Evolutionary conservation across 2,329 filamentous ascomycete genomes (phyloP).

Genomic region (Thermothelomyces thermophilus): DNA sequence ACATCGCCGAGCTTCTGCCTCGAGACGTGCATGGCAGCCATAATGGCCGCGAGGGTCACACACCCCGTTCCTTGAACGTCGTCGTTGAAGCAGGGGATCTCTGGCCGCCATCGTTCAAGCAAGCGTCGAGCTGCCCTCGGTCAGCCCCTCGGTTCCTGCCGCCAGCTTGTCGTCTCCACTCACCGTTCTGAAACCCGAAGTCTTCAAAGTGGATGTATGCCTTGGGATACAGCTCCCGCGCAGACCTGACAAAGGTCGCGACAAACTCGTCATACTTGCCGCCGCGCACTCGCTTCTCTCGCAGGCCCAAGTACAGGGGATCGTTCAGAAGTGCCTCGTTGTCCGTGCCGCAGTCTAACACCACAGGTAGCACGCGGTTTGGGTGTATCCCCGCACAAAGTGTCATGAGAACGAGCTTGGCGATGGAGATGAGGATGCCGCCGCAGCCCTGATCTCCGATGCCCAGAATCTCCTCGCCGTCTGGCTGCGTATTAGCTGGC

Average conservation of each 20-base stretch:
- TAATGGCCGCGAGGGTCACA: constrained; percentile 76
- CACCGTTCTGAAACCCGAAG: constrained; percentile 69
- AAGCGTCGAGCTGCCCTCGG: constrained; percentile 54
- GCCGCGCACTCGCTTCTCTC: constrained; percentile 59
- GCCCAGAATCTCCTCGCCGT: constrained; percentile 68
- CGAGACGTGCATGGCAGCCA: constrained; percentile 66
- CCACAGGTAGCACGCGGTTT: constrained; percentile 68
- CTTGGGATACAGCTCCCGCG: constrained; percentile 63
- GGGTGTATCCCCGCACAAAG: constrained; percentile 84
- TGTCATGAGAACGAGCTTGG: constrained; percentile 76
- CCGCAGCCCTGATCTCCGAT: constrained; percentile 87
- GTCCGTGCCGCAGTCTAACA: constrained; percentile 80
- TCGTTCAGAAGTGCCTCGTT: constrained; percentile 70
- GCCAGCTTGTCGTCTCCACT: background rate
- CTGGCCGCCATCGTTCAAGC: constrained; percentile 64
- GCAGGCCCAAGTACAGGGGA: constrained; percentile 71
- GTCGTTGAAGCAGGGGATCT: constrained; percentile 83
- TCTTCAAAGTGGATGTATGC: constrained; percentile 90
- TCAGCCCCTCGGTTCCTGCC: background rate
- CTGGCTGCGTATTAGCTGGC: constrained; percentile 24
- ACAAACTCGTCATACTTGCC: constrained; percentile 71
- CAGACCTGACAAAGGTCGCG: constrained; percentile 63
- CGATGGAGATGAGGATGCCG: constrained; percentile 75
- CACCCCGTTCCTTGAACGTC: constrained; percentile 87
- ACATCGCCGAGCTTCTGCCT: constrained; percentile 60